Base-by-base conservation (phyloP, 768 basidiomycete species). In the Trametes sanguinea region DNA sequence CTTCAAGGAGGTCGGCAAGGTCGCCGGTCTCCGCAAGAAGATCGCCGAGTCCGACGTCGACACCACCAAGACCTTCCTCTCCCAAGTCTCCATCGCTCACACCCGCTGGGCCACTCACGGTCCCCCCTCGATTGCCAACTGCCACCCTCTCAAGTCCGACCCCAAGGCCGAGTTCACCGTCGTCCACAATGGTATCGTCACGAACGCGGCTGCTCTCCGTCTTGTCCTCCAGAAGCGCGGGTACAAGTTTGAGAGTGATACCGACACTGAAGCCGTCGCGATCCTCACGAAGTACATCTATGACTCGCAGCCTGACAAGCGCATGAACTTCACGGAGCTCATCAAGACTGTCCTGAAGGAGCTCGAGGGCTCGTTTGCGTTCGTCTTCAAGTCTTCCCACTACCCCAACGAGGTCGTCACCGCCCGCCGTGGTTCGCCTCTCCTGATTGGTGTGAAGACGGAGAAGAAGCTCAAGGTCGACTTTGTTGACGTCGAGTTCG, bases 71-170 rank as follows among this genome's bases (percentile, higher is more conserved):
- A 81, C 84, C 40, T 88, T 85, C 76, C 72, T 93, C 54, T 86
- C 88, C 44, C 95, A 98, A 77, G 94, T 95, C 47, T 94, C 94
- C 42, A 98, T 99, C 76, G 96, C 96, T 11, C 97, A 99, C 78
- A 99, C 97, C 11, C 92, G 97, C 67, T 99, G 97, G 97, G 97
- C 97, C 2, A 99, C 97, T 17, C 97, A 99, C 73, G 97, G 97
- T 40, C 85, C 88, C 17, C 95, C 95, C 22, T 90, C 88, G 3
- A 83, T 86, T 55, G 75, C 83, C 69, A 99, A 99, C 78, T 98
- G 96, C 78, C 97, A 99, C 75, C 97, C 97, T 56, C 85, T 97
- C 69, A 88, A 88, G 69, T 92, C 90, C 14, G 94, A 96, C 70
- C 78, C 84, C 29, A 80, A 75, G 57, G 80, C 83, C 62, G 95